Base-by-base conservation (phyloP, 2,329 filamentous ascomycete species). In the Leptoxyphium fumago region DNA sequence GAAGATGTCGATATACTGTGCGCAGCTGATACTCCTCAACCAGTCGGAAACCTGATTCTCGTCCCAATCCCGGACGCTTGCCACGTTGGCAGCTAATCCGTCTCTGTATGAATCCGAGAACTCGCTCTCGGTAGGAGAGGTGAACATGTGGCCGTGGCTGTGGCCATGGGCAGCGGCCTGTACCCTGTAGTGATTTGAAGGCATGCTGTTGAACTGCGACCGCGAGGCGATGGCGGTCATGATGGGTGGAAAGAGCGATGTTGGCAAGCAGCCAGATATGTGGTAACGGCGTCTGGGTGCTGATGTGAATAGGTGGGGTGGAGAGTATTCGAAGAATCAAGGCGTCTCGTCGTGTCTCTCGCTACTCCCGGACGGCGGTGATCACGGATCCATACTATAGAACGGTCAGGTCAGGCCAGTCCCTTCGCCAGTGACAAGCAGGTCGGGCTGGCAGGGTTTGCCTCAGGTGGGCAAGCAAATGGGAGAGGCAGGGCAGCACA, bases 21-120 rank as follows among this genome's bases (percentile, higher is more conserved):
- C 80, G 60, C 88, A 96, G 59, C 93, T 89, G 60, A 98, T 88
- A 55, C 78, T 87, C 56, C 80, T 75, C 50, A 98, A 72, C 74
- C 94, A 98, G 42, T 94, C 84, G 58, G 83, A 84, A 28, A 98
- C 91, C 52, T 80, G 80, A 52, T 88, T 82, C 67, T 96, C 91
- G 59, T 89, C 82, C 89, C 89, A 96, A 65, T 71, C 53, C 72
- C 77, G 54, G n/a, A 55, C 47, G 14, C 44, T 52, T 30, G 55
- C 52, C 17, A 46, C 46, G 15, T 50, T 40, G 46, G 47, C 48
- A 36, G 32, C 32, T 36, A 15, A 4, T 13, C 32, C 32, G n/a
- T 56, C 52, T 52, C 89, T 85, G 55, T 75, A 73, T 38, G 63
- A 65, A 52, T 94, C 87, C 18, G 85, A 91, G 64, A 94, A 94